Conservation (phyloP, 2,329 filamentous ascomycete species). For the Stagonosporopsis cucurbitacearum region DNA sequence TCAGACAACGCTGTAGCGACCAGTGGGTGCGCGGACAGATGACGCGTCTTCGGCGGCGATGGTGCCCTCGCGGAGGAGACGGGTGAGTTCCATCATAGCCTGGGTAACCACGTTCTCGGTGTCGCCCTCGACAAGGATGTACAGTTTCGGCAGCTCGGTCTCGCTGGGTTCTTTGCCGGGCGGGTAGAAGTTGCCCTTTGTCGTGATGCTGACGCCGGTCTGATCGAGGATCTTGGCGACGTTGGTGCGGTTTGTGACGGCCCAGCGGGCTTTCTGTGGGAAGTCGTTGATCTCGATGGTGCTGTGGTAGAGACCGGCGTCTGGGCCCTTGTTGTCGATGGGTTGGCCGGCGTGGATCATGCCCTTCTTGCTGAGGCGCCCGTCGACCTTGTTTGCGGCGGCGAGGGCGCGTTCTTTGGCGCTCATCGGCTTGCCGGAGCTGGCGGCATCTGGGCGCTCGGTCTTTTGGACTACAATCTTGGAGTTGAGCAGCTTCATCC, state of each 20-base stretch:
- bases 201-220: conserved; percentile 95
- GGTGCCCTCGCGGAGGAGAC: conserved; percentile 87
- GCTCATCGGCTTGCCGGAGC: conserved; percentile 63
- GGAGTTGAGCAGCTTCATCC: conserved; percentile 60
- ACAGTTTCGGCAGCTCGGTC: conserved; percentile 87
- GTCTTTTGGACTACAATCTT: conserved; percentile 77
- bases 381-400: conserved; percentile 91
- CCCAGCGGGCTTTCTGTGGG: conserved; percentile 97
- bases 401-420: conserved; percentile 80
- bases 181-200: conserved; percentile 90
- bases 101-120: conserved; percentile 91
- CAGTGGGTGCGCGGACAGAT: conserved; percentile 79
- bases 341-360: conserved; percentile 90
- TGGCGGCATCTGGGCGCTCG: conserved; percentile 59
- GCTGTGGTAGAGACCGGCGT: conserved; percentile 95
- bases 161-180: conserved; percentile 77
- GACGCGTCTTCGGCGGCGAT: conserved; percentile 81
- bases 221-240: conserved; percentile 97
- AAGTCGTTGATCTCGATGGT: conserved; percentile 99
- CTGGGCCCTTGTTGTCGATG: conserved; percentile 97
- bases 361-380: conserved; percentile 85
- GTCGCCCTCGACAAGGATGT: conserved; percentile 96
- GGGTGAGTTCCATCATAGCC: conserved; percentile 88
- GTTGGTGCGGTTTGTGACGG: conserved; percentile 97
- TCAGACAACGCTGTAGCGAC: conserved; percentile 77